These are phyloP conservation scores for Linderina pennispora DNA, from an alignment of 192 early-diverging fungal species.

Conservation along the genomic window DNA sequence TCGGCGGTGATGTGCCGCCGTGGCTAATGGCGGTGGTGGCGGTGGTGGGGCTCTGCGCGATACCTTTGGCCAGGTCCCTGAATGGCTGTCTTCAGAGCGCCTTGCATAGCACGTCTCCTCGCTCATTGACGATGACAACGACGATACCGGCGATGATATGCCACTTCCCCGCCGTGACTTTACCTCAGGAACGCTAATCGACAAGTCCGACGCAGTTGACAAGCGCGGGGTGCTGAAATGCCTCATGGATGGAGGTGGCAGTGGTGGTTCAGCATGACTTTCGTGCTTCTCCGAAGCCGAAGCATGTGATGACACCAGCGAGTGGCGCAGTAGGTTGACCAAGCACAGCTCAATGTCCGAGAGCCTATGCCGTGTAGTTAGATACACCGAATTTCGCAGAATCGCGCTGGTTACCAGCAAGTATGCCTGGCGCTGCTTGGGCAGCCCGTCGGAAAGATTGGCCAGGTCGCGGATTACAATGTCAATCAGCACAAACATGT, in stretches of 20 bases:
- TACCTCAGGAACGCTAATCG: neutral
- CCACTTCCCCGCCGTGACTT: constrained; percentile 5
- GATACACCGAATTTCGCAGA: constrained; percentile 56
- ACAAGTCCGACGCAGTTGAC: constrained; percentile 19
- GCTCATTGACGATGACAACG: constrained; percentile 31
- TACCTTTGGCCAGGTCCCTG: neutral
- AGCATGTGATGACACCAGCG: constrained; percentile 30
- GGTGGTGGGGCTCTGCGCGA: constrained; percentile 20
- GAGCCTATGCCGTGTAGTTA: constrained; percentile 27
- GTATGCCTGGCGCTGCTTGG: constrained; percentile 62
- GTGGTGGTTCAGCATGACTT: no score
- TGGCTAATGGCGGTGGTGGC: constrained; percentile 6
- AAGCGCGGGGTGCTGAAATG: constrained; percentile 30
- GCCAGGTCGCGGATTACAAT: constrained; percentile 77
- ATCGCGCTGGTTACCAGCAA: constrained; percentile 59
- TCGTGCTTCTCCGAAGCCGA: constrained; percentile 25
- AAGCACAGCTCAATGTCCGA: constrained; percentile 45
- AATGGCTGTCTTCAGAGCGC: constrained; percentile 2
- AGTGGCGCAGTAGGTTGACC: constrained; percentile 36
- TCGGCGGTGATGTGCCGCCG: neutral
- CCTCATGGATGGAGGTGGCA: no score
- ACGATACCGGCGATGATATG: constrained; percentile 25
- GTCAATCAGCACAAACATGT: constrained; percentile 81
- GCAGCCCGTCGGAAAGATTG: constrained; percentile 63
- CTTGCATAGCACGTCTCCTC: constrained; percentile 34